phyloP scores from a whole-genome alignment of 306 rosid genomes.

The Quercus ilex region DNA sequence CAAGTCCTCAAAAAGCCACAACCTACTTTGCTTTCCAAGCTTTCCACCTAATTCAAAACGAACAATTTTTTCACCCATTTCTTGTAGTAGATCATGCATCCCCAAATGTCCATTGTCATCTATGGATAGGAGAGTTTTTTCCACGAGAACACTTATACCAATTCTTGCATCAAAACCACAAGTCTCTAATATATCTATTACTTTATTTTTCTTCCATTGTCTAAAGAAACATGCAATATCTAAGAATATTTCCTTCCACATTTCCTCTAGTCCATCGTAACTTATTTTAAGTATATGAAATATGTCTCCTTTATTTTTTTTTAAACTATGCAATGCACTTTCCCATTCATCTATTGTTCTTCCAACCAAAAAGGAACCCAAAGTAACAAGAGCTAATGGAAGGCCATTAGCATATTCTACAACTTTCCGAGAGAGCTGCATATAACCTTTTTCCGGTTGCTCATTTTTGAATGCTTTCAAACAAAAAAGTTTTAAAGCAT shows the following conservation, averaged over 20 bases:
- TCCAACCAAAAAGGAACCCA: background rate
- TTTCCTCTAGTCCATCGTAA: background rate
- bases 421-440: background rate
- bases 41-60: background rate
- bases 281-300: background rate
- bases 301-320: background rate
- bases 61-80: background rate
- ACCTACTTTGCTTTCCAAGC: background rate
- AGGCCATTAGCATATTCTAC: background rate
- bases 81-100: background rate
- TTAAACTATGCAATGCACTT: background rate
- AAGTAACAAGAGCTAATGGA: background rate
- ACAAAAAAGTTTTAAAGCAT: background rate
- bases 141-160: background rate
- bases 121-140: accelerated
- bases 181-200: background rate
- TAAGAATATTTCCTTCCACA: background rate
- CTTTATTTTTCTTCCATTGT: accelerated
- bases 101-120: accelerated
- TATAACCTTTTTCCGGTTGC: background rate
- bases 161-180: background rate
- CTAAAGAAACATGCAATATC: background rate
- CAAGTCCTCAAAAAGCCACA: background rate
- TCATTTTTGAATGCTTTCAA: background rate
- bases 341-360: background rate